A percentile compares a stretch with the other conserved stretches of the same genome.
phyloP scores from a whole-genome alignment of 2,329 filamentous ascomycete species.

The Aspergillus sp. region DNA sequence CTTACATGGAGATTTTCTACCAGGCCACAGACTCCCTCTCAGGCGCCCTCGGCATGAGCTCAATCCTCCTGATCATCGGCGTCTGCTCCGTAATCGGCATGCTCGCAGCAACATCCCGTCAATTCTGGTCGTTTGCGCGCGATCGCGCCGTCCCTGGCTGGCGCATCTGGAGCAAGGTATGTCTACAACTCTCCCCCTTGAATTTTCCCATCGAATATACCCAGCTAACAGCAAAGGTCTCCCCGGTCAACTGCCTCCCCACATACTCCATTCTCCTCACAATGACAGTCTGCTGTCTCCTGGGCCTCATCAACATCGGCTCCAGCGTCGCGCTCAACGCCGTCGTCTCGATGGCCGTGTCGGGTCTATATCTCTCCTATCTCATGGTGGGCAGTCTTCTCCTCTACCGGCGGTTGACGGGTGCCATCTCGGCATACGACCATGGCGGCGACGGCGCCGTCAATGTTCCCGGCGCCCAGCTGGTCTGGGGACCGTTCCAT shows the following conservation, averaged over 20 bases:
- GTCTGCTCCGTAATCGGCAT: conserved; percentile 31
- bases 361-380: conserved; percentile 29
- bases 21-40: conserved; percentile 26
- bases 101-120: conserved; percentile 46
- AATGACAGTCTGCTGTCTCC: conserved; percentile 25
- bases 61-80: conserved; percentile 28
- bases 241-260: conserved; percentile 24
- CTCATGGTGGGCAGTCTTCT: conserved; percentile 25
- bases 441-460: conserved; percentile 13
- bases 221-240: conserved; percentile 12
- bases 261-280: conserved; percentile 23
- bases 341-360: conserved; percentile 32
- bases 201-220: background rate
- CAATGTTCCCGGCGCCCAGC: conserved; percentile 24
- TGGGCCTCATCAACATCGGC: conserved; percentile 34
- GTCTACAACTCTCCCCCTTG: background rate
- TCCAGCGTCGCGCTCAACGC: conserved; percentile 31
- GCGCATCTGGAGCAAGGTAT: conserved; percentile 27
- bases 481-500: conserved; percentile 30
- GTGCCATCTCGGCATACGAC: conserved; percentile 16
- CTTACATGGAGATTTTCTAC: conserved; percentile 34
- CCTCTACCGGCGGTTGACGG: conserved; percentile 25
- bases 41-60: conserved; percentile 24
- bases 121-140: conserved; percentile 28
- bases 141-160: conserved; percentile 26